Conservation (phyloP, 2,329 filamentous ascomycete genomes). For the Colletotrichum zoysiae region DNA sequence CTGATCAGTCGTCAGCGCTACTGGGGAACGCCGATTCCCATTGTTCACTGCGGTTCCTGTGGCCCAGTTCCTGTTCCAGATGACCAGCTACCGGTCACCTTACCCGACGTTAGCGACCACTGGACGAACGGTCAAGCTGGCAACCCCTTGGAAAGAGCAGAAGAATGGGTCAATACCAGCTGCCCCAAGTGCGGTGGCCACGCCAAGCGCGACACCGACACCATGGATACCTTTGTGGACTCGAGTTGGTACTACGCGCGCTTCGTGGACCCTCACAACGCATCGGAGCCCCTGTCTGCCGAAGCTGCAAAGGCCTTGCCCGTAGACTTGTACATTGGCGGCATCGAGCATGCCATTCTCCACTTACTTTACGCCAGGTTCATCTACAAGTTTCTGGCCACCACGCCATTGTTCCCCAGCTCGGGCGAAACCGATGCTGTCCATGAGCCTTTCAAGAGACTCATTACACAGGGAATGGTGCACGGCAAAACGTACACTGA, state of each 20-base stretch:
- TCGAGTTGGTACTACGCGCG: slow-evolving; percentile 94
- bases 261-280: slow-evolving; percentile 79
- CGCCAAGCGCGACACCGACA: slow-evolving; percentile 88
- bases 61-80: slow-evolving; percentile 84
- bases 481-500: slow-evolving; percentile 87
- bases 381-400: slow-evolving; percentile 86
- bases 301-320: slow-evolving; percentile 72
- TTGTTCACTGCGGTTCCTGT: slow-evolving; percentile 83
- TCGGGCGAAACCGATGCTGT: slow-evolving; percentile 50
- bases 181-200: slow-evolving; percentile 80
- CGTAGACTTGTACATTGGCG: slow-evolving; percentile 90
- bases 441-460: slow-evolving; percentile 83
- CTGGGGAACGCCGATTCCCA: slow-evolving; percentile 92
- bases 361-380: slow-evolving; percentile 92
- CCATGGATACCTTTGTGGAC: slow-evolving; percentile 97
- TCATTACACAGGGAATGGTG: slow-evolving; percentile 93
- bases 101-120: slow-evolving; percentile 77
- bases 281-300: slow-evolving; percentile 71
- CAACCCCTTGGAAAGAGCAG: slow-evolving; percentile 79
- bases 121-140: slow-evolving; percentile 78
- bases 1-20: slow-evolving; percentile 92
- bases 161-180: slow-evolving; percentile 79
- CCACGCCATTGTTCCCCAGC: slow-evolving; percentile 62
- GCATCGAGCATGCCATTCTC: slow-evolving; percentile 90
- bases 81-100: slow-evolving; percentile 79